Conservation (phyloP, 495 filamentous ascomycete species). For the Tuber microsphaerosporum region DNA sequence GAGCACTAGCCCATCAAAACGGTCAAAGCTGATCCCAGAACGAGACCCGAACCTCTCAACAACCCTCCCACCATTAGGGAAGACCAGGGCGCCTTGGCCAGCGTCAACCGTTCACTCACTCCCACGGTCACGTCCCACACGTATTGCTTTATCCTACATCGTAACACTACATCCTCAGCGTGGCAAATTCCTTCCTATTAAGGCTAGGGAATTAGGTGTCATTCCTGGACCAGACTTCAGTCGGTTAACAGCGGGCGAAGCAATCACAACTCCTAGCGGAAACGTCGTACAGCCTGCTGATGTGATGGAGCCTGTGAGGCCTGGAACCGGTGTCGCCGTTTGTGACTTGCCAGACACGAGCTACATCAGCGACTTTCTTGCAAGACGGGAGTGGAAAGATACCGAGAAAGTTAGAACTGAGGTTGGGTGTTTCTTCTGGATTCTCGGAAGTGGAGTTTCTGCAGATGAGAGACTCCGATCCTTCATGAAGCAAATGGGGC, state of each 20-base stretch:
- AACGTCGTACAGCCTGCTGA: slow-evolving; percentile 50
- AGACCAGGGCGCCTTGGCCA: slow-evolving; percentile 65
- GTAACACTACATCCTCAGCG: slow-evolving; percentile 64
- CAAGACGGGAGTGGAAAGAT: slow-evolving; percentile 63
- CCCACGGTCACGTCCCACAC: slow-evolving; percentile 57
- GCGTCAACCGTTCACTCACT: slow-evolving; percentile 57
- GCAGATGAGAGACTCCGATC: slow-evolving; percentile 54
- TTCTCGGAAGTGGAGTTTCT: slow-evolving; percentile 61
- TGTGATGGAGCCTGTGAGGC: slow-evolving; percentile 52
- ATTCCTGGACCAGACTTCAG: slow-evolving; percentile 49
- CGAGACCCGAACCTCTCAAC: slow-evolving; percentile 32
- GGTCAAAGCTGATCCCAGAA: slow-evolving; percentile 9
- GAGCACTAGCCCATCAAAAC: slow-evolving; percentile 7
- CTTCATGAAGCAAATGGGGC: slow-evolving; percentile 59
- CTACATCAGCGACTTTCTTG: slow-evolving; percentile 61
- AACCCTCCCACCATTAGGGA: slow-evolving; percentile 26
- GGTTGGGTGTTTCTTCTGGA: slow-evolving; percentile 70
- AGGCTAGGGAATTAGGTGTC: slow-evolving; percentile 57
- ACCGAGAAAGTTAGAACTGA: slow-evolving; percentile 57
- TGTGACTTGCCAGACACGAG: slow-evolving; percentile 64
- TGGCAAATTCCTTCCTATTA: slow-evolving; percentile 67
- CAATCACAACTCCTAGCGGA: slow-evolving; percentile 51
- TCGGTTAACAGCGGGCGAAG: slow-evolving; percentile 49
- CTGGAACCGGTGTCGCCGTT: slow-evolving; percentile 60
- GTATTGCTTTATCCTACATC: slow-evolving; percentile 74